Conservation (phyloP, 331 rosid genomes). For the Malus hybrid region DNA sequence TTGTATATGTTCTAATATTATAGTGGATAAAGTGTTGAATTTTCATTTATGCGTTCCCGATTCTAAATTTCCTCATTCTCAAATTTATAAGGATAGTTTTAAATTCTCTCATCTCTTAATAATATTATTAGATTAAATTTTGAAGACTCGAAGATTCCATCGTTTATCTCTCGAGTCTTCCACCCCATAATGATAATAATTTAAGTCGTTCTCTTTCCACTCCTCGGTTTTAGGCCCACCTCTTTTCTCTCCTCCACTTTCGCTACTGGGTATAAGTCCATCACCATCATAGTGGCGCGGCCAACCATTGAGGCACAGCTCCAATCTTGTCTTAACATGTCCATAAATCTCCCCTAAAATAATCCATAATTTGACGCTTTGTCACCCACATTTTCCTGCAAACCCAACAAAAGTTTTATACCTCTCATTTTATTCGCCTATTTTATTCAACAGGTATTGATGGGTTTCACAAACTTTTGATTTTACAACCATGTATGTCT, state of each 20-base stretch:
- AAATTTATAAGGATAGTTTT: too few species aligned
- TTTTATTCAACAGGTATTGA: background rate
- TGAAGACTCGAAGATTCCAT: too few species aligned
- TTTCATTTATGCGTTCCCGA: fast-evolving
- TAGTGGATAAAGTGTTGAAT: fast-evolving
- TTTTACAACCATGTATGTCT: conserved; percentile 6
- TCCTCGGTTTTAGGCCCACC: too few species aligned
- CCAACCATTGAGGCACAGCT: background rate
- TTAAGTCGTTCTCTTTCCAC: too few species aligned
- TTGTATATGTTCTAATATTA: too few species aligned
- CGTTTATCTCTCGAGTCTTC: too few species aligned
- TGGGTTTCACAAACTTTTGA: conserved; percentile 7
- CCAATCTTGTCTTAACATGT: background rate
- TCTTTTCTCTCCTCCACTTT: too few species aligned
- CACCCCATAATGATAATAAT: too few species aligned
- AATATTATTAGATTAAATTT: too few species aligned
- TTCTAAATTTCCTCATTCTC: too few species aligned
- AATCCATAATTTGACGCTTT: background rate
- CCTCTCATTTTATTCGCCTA: too few species aligned
- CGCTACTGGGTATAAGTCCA: background rate
- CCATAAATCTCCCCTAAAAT: background rate
- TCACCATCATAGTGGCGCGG: background rate
- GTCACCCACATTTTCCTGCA: background rate
- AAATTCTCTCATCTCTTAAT: fast-evolving
- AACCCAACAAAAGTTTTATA: background rate